Conservation (phyloP, 2,329 filamentous ascomycete genomes). For the Aspergillus novoparasiticus region DNA sequence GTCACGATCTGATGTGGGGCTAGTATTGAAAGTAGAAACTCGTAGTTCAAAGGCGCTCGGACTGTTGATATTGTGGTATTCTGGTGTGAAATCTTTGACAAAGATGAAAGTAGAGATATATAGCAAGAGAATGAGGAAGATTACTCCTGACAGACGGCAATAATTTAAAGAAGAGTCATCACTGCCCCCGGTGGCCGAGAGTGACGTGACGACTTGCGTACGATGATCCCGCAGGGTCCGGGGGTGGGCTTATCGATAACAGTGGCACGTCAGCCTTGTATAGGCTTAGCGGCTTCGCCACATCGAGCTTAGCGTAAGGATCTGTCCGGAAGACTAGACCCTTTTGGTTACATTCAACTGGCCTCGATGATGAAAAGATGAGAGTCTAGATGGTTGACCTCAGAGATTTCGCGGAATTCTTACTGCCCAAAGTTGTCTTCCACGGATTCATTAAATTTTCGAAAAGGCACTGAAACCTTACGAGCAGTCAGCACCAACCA, state of each 20-base stretch:
- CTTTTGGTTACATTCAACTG: conserved; percentile 21
- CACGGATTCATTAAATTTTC: background rate
- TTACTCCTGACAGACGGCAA: background rate
- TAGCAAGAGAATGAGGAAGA: background rate
- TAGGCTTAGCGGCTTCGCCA: conserved; percentile 8
- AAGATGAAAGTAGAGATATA: background rate
- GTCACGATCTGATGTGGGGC: conserved; percentile 16
- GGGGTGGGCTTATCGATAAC: conserved; percentile 32
- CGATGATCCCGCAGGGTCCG: conserved; percentile 31
- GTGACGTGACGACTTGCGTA: conserved; percentile 35
- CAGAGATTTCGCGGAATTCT: background rate
- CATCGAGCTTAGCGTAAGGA: conserved; percentile 16
- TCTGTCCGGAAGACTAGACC: conserved; percentile 19
- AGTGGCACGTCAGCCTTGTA: background rate
- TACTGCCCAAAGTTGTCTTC: background rate
- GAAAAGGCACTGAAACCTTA: background rate
- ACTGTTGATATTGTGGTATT: background rate
- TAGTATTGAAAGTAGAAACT: conserved; percentile 11
- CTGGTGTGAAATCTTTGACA: background rate
- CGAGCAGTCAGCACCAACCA: background rate
- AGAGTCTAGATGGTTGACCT: background rate
- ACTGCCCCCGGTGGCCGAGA: conserved; percentile 6
- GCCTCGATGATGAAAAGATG: conserved; percentile 20
- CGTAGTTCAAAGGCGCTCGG: background rate
- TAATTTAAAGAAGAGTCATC: background rate